phyloP scores from a whole-genome alignment of 192 early-diverging fungal species.

The Coemansia sp. region DNA sequence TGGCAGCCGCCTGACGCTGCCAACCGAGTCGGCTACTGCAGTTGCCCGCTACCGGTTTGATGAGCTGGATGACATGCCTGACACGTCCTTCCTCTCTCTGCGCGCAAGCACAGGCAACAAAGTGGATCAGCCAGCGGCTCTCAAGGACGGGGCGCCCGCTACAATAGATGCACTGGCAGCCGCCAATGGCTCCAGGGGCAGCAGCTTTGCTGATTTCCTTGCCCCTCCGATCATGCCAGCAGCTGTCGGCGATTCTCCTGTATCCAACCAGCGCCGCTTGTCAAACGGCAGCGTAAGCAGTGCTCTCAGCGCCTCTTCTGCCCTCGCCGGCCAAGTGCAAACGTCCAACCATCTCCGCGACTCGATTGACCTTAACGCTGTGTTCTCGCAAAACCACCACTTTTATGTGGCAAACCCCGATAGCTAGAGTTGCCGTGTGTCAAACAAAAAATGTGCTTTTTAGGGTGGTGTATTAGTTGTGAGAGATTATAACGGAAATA shows the following conservation, averaged over 20 bases:
- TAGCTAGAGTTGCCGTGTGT: no score
- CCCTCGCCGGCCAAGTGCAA: conserved; percentile 1
- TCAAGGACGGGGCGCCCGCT: neutral
- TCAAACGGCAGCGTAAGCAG: conserved; percentile 9
- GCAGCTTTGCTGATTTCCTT: neutral
- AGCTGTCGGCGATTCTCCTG: neutral
- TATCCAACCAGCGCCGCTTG: neutral
- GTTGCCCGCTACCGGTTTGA: conserved; percentile 47
- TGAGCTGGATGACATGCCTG: conserved; percentile 28
- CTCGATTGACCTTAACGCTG: conserved; percentile 40
- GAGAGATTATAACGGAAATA: no score
- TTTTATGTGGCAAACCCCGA: conserved; percentile 49
- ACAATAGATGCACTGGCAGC: conserved; percentile 9
- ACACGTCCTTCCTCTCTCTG: conserved; percentile 4
- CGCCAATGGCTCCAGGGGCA: neutral
- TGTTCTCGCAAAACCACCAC: conserved; percentile 33
- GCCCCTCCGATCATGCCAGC: conserved; percentile 5
- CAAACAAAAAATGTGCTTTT: no score
- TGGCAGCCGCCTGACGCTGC: conserved; percentile 47
- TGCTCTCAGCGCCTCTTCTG: neutral
- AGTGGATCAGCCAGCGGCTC: neutral
- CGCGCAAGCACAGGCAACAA: neutral
- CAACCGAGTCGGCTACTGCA: conserved; percentile 27
- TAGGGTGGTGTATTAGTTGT: no score
- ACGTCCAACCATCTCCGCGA: conserved; percentile 16